phyloP scores from a whole-genome alignment of 106 monocot species.

The Dactylorhiza incarnata region DNA sequence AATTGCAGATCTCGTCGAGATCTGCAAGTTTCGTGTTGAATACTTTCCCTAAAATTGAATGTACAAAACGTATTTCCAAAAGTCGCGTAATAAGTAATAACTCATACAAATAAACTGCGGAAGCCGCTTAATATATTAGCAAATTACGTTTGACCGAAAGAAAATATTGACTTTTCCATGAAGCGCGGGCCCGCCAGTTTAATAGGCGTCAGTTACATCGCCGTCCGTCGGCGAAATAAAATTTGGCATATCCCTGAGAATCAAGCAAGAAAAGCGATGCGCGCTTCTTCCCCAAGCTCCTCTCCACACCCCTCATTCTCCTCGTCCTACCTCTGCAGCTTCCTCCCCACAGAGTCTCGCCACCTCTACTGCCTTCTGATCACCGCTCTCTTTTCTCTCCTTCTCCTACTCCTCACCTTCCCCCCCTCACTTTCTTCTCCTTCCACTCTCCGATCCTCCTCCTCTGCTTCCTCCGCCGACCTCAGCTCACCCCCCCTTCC shows the following conservation, averaged over 20 bases:
- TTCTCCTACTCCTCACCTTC: slow-evolving; percentile 2
- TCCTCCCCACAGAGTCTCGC: slow-evolving; percentile 5
- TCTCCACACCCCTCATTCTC: neutral
- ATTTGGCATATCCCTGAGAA: neutral
- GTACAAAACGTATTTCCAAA: too few species aligned
- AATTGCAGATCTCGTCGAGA: too few species aligned
- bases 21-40: too few species aligned
- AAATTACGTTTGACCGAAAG: too few species aligned
- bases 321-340: neutral
- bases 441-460: neutral
- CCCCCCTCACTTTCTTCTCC: neutral
- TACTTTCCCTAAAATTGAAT: too few species aligned
- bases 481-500: slow-evolving; percentile 13
- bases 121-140: too few species aligned
- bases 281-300: neutral
- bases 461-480: slow-evolving; percentile 1
- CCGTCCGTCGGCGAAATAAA: neutral
- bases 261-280: slow-evolving; percentile 5
- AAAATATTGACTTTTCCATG: too few species aligned
- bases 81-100: too few species aligned
- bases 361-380: slow-evolving; percentile 10
- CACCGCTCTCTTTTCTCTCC: neutral
- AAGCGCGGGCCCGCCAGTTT: too few species aligned
- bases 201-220: too few species aligned
- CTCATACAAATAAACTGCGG: too few species aligned